These are phyloP conservation scores for Yarrowia galli DNA, from an alignment of 1,139 yeast genomes.

Conservation along the genomic window DNA sequence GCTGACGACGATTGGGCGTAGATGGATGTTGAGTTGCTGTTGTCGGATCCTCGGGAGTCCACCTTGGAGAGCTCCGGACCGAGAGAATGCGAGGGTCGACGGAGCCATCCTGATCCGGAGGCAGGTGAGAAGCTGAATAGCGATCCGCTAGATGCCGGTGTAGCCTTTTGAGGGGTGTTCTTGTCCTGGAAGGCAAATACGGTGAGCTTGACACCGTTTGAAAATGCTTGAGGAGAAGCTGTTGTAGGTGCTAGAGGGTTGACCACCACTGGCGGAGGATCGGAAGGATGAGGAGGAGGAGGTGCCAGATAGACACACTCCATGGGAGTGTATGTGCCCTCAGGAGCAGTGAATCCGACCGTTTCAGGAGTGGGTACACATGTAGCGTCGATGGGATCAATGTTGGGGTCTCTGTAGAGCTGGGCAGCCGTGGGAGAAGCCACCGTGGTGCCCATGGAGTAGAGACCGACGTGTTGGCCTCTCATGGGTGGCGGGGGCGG, in stretches of 20 bases:
- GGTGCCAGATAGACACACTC: conserved; percentile 50
- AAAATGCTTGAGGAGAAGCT: conserved; percentile 46
- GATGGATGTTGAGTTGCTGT: conserved; percentile 9
- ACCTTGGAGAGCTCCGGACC: conserved; percentile 26
- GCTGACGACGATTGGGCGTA: conserved; percentile 16
- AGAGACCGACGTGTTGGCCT: conserved; percentile 18
- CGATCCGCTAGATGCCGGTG: conserved; percentile 12
- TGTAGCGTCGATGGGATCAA: conserved; percentile 42
- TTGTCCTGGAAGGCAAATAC: conserved; percentile 30
- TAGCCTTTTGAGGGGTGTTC: neutral
- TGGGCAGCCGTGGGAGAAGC: conserved; percentile 28
- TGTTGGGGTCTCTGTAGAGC: conserved; percentile 51
- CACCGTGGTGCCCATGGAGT: conserved; percentile 15
- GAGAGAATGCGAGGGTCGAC: conserved; percentile 23
- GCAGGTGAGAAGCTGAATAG: conserved; percentile 28
- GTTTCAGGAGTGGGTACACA: conserved; percentile 39
- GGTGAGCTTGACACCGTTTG: conserved; percentile 46
- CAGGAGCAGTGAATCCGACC: conserved; percentile 45
- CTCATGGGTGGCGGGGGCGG: conserved; percentile 36
- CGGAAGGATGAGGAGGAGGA: conserved; percentile 52
- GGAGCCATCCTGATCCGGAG: conserved; percentile 30
- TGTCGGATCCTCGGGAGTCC: conserved; percentile 24
- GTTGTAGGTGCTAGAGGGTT: conserved; percentile 52
- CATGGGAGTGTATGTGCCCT: conserved; percentile 48
- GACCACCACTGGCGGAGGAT: conserved; percentile 49